Base-by-base conservation (phyloP, 2,329 filamentous ascomycete genomes). In the Ascochyta koolunga region DNA sequence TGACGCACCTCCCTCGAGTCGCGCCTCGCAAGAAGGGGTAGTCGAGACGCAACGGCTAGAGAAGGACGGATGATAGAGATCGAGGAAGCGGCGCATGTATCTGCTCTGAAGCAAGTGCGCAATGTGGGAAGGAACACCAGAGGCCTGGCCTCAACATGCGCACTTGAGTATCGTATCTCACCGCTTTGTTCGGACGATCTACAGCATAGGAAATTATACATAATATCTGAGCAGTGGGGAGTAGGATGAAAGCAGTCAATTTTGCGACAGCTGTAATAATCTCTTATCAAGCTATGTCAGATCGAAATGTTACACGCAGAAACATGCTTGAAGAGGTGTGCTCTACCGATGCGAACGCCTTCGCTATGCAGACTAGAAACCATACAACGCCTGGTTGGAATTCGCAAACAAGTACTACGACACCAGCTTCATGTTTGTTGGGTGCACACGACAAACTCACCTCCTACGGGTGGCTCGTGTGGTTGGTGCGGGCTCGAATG, bases 401-500 rank as follows among this genome's bases (percentile, higher is more conserved):
- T 49, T 22, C 4, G 13, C 24, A 31, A 2, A 16, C 16, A 2
- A 3, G 4, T 29, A 13, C 15, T 29, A 4, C 24, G 24, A 29
- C 10, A 29, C 27, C 27, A 15, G 27, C 27, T 29, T 13, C 11
- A 15, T 29, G 2, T 29, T 11, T 29, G 11, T 29, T 11, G n/a
- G n/a, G n/a, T 3, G 6, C 10, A 39, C 13, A 31, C 22, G 19
- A 31, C 18, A 25, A 32, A 15, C 21, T 55, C 59, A 72, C 51
- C 67, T 65, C 47, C 67, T 66, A 29, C 71, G 61, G 7, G 63
- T 68, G 32, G 45, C 50, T 16, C 70, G 58, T 19, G 69, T 47
- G 29, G 62, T 62, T 21, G 71, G 62, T 16, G 64, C 56, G 1
- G 75, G 70, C 44, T 77, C 75, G 45, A 77, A 77, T 16, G 73